These are phyloP conservation scores for Cercospora beticola DNA, from an alignment of 2,329 filamentous ascomycete species.

Conservation along the genomic window DNA sequence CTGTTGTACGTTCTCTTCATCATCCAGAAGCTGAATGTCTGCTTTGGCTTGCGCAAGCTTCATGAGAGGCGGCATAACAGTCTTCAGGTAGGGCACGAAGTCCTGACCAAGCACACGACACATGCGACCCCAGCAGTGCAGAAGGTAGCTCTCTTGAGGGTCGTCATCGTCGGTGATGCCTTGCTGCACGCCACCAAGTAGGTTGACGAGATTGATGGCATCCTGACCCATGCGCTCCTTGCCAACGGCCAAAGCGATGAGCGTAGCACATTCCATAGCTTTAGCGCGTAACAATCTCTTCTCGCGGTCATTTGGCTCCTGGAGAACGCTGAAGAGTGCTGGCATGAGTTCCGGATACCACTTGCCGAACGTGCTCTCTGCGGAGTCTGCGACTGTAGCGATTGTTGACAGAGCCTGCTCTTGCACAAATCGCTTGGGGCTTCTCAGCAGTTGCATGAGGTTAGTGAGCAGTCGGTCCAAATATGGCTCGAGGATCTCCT, in stretches of 20 bases:
- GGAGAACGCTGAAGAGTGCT: conserved; percentile 82
- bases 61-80: conserved; percentile 90
- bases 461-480: conserved; percentile 83
- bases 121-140: conserved; percentile 99
- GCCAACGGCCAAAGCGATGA: conserved; percentile 92
- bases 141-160: conserved; percentile 91
- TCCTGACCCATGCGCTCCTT: conserved; percentile 88
- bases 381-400: conserved; percentile 97
- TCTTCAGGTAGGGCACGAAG: conserved; percentile 88
- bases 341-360: conserved; percentile 98
- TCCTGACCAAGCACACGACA: conserved; percentile 87
- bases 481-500: conserved; percentile 85
- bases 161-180: conserved; percentile 88
- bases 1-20: conserved; percentile 89
- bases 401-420: conserved; percentile 97
- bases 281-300: conserved; percentile 88
- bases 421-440: conserved; percentile 92
- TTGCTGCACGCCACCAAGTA: conserved; percentile 82
- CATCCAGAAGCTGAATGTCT: conserved; percentile 92
- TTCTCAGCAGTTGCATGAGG: conserved; percentile 83
- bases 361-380: conserved; percentile 88
- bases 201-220: conserved; percentile 80
- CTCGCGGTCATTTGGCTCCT: conserved; percentile 89
- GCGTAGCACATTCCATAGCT: conserved; percentile 97
- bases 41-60: conserved; percentile 92